Conservation (phyloP, 768 basidiomycete genomes). For the Pleurotus cornucopiae region DNA sequence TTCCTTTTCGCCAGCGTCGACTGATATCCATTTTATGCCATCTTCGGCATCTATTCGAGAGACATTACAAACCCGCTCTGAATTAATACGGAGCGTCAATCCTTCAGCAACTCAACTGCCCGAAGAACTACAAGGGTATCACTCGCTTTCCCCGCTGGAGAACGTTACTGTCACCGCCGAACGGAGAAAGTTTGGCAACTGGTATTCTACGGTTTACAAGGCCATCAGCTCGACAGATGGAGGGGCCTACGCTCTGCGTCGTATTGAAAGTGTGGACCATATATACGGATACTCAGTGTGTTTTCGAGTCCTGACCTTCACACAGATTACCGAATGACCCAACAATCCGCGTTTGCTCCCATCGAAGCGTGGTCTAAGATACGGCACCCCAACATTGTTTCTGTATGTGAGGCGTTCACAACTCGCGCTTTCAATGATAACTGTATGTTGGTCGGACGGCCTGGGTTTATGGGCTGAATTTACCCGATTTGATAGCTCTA, state of each 20-base stretch:
- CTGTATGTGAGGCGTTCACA: conserved; percentile 90
- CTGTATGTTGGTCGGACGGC: conserved; percentile 47
- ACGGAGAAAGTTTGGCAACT: conserved; percentile 76
- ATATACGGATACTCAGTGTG: conserved; percentile 5
- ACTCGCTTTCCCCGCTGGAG: conserved; percentile 81
- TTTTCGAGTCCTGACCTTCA: conserved; percentile 7
- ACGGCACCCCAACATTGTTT: conserved; percentile 80
- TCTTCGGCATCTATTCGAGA: conserved; percentile 40
- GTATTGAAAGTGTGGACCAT: conserved; percentile 74
- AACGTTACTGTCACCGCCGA: conserved; percentile 39
- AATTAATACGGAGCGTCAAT: conserved; percentile 52
- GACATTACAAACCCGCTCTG: conserved; percentile 51
- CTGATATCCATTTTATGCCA: conserved; percentile 67
- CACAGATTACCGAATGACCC: conserved; percentile 77
- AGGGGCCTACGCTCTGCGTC: conserved; percentile 66
- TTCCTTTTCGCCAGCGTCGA: conserved; percentile 40
- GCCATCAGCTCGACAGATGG: conserved; percentile 80
- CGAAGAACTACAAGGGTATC: conserved; percentile 87
- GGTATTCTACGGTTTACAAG: conserved; percentile 81
- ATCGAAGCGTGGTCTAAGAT: conserved; percentile 87
- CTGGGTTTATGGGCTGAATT: background rate
- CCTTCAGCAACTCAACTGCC: conserved; percentile 54
- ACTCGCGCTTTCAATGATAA: conserved; percentile 89
- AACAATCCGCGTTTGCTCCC: conserved; percentile 74
- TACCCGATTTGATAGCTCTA: conserved; percentile 51